These are phyloP conservation scores for Ustilago crameri DNA, from an alignment of 1,284 basidiomycete genomes.

Conservation along the genomic window DNA sequence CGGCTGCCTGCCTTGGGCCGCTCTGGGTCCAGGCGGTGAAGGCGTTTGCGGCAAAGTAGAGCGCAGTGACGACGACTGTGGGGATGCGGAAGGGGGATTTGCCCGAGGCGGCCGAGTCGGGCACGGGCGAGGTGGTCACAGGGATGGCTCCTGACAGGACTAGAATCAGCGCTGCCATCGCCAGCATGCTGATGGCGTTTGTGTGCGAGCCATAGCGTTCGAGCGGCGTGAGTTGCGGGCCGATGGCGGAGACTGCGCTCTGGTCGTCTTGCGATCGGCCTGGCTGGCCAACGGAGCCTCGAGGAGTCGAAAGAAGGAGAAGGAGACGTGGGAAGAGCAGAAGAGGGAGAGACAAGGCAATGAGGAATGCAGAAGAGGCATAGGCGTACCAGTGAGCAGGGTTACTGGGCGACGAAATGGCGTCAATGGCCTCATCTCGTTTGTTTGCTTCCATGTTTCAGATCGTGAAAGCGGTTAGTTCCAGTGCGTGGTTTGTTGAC, in stretches of 20 bases:
- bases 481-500: no score
- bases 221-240: slow-evolving; percentile 46
- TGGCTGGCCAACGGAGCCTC: slow-evolving; percentile 42
- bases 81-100: slow-evolving; percentile 43
- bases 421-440: slow-evolving; percentile 21
- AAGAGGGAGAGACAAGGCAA: slow-evolving; percentile 38
- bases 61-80: slow-evolving; percentile 35
- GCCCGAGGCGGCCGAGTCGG: slow-evolving; percentile 29
- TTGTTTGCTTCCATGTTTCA: slow-evolving; percentile 28
- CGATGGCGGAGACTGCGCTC: slow-evolving; percentile 32
- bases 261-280: slow-evolving; percentile 4
- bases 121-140: slow-evolving; percentile 39
- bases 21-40: slow-evolving; percentile 28
- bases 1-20: slow-evolving; percentile 8
- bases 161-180: slow-evolving; percentile 33
- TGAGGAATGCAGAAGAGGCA: slow-evolving; percentile 37
- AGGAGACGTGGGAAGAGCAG: slow-evolving; percentile 46
- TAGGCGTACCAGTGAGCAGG: slow-evolving; percentile 53
- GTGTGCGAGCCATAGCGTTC: slow-evolving; percentile 40
- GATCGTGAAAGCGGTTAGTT: not conserved
- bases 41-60: slow-evolving; percentile 43
- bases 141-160: slow-evolving; percentile 46
- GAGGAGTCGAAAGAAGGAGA: slow-evolving; percentile 43
- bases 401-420: slow-evolving; percentile 43
- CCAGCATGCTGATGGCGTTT: slow-evolving; percentile 43